Conservation (phyloP, 768 basidiomycete species). For the Imleria badia region DNA sequence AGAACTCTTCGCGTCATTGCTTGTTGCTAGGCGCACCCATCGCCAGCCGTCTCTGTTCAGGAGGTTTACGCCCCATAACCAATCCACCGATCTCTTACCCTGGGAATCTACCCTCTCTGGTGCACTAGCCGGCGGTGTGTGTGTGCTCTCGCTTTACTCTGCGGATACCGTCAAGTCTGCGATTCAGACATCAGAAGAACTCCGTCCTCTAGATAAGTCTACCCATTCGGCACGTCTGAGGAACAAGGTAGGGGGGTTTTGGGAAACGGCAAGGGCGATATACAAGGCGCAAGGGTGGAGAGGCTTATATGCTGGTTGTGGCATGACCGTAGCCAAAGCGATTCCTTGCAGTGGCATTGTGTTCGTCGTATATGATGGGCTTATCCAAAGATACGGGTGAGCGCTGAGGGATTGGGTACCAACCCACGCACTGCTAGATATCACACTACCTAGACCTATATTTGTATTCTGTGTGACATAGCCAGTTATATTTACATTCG, state of each 20-base stretch:
- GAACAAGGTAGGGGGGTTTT: slow-evolving; percentile 44
- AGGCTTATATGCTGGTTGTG: slow-evolving; percentile 87
- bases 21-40: slow-evolving; percentile 49
- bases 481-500: neutral
- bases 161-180: slow-evolving; percentile 89
- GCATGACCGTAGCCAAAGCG: slow-evolving; percentile 78
- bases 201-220: slow-evolving; percentile 45
- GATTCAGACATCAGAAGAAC: slow-evolving; percentile 87
- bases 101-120: slow-evolving; percentile 82
- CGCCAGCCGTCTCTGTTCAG: slow-evolving; percentile 4
- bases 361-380: slow-evolving; percentile 83
- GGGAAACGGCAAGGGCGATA: slow-evolving; percentile 63
- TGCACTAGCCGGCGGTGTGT: slow-evolving; percentile 74
- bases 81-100: slow-evolving; percentile 32
- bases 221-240: slow-evolving; percentile 11
- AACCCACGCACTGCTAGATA: too few relatives aligned
- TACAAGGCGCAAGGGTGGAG: slow-evolving; percentile 69
- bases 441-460: too few relatives aligned
- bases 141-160: slow-evolving; percentile 83
- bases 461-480: slow-evolving; percentile 1
- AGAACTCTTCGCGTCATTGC: slow-evolving; percentile 65
- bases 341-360: slow-evolving; percentile 88
- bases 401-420: neutral
- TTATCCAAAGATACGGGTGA: slow-evolving; percentile 47
- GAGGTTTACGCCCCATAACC: neutral